Conservation (phyloP, 1,284 basidiomycete species). For the Exobasidium rhododendri region DNA sequence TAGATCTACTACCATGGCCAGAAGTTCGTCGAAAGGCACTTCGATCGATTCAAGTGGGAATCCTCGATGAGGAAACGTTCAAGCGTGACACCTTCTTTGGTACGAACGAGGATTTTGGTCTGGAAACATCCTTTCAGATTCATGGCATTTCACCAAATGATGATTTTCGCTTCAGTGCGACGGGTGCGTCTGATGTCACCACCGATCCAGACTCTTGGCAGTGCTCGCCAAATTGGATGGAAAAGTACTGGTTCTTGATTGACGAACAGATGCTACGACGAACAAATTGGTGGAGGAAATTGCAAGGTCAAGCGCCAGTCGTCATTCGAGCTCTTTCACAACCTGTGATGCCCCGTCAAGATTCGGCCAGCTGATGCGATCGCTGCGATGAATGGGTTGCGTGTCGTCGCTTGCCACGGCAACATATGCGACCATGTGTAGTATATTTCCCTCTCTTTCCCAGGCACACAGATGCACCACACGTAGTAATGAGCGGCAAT, state of each 20-base stretch:
- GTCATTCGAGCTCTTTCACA: conserved; percentile 1
- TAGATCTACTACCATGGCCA: conserved; percentile 17
- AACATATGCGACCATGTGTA: too few species aligned
- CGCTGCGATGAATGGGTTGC: too few species aligned
- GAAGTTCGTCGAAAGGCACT: not conserved
- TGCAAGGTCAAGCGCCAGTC: not conserved
- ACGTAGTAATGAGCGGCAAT: too few species aligned
- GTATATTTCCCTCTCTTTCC: too few species aligned
- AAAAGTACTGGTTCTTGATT: conserved; percentile 7
- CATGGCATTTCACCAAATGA: not conserved
- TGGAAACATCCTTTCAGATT: not conserved
- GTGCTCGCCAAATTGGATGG: conserved; percentile 5
- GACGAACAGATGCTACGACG: not conserved
- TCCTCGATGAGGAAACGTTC: conserved; percentile 6
- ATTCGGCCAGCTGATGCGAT: too few species aligned
- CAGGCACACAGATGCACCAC: too few species aligned
- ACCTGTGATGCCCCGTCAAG: not conserved
- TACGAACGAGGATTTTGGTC: not conserved
- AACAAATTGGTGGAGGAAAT: conserved; percentile 1
- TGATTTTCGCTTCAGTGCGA: not conserved
- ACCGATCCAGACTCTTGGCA: conserved; percentile 3
- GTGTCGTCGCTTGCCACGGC: too few species aligned
- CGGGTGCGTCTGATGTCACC: not conserved
- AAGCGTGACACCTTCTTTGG: conserved; percentile 5
- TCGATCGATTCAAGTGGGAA: not conserved